Evolutionary conservation across 164 flowering plant species (phyloP).

Genomic region (Platanus orientalis): DNA sequence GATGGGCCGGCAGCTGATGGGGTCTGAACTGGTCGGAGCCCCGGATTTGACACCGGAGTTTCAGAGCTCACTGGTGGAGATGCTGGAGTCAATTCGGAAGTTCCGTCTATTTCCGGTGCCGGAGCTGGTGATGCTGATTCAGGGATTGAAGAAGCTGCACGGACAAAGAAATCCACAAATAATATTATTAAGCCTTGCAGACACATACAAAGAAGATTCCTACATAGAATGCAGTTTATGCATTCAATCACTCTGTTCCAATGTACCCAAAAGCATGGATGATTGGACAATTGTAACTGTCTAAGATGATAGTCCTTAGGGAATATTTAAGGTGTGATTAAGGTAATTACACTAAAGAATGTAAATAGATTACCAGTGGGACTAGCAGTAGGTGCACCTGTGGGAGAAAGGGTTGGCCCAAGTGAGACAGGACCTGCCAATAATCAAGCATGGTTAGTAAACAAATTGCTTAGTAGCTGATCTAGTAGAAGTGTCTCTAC

Average conservation of each 20-base stretch:
- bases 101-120: too few species aligned
- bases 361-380: constrained; percentile 33
- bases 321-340: neutral
- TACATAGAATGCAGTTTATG: too few species aligned
- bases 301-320: too few species aligned
- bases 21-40: too few species aligned
- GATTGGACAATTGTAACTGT: neutral
- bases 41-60: too few species aligned
- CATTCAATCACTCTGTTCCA: neutral
- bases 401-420: constrained; percentile 41
- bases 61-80: too few species aligned
- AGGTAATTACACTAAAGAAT: neutral
- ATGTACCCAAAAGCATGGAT: neutral
- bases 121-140: constrained; percentile 7
- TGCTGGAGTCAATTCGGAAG: too few species aligned
- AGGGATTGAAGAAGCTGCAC: constrained; percentile 34
- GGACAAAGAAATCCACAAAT: neutral
- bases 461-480: neutral
- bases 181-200: too few species aligned
- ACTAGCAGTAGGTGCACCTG: constrained; percentile 27
- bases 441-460: constrained; percentile 1
- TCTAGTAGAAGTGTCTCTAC: neutral
- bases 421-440: constrained; percentile 45
- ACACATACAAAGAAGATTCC: too few species aligned
- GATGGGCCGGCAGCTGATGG: too few species aligned